A percentile compares a stretch with the other conserved stretches of the same genome.
phyloP scores from a whole-genome alignment of 441 rosid species.

The Gossypium laxum region DNA sequence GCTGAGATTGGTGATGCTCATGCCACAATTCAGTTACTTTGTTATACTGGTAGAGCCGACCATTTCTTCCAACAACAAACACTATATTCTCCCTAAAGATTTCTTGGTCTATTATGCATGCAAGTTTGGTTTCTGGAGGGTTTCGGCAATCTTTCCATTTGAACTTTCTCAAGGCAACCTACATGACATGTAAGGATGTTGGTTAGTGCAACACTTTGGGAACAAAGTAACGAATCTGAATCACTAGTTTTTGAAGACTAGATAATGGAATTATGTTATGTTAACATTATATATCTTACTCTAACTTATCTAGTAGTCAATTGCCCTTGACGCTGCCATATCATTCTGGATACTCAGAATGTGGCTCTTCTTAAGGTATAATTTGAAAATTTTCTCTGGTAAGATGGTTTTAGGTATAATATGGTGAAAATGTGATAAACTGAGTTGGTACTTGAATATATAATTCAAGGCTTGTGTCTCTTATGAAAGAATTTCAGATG shows the following conservation, averaged over 20 bases:
- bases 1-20: constrained; percentile 59
- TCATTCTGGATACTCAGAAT: background rate
- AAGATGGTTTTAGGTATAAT: background rate
- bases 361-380: background rate
- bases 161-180: constrained; percentile 53
- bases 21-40: constrained; percentile 57
- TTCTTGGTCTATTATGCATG: constrained; percentile 56
- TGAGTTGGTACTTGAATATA: background rate
- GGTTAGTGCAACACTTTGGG: background rate
- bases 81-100: constrained; percentile 46
- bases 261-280: background rate
- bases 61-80: constrained; percentile 40
- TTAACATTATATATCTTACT: too few species aligned
- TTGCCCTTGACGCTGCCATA: background rate
- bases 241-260: background rate
- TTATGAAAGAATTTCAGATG: background rate
- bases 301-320: background rate
- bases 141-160: constrained; percentile 55
- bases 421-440: background rate
- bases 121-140: constrained; percentile 46
- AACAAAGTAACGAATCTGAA: background rate
- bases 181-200: constrained; percentile 12
- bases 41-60: constrained; percentile 52
- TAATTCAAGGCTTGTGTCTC: background rate
- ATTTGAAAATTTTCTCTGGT: background rate